A percentile compares a stretch with the other conserved stretches of the same genome.
phyloP scores from a whole-genome alignment of 129 eudicot species.

The Ambrosia trifida region DNA sequence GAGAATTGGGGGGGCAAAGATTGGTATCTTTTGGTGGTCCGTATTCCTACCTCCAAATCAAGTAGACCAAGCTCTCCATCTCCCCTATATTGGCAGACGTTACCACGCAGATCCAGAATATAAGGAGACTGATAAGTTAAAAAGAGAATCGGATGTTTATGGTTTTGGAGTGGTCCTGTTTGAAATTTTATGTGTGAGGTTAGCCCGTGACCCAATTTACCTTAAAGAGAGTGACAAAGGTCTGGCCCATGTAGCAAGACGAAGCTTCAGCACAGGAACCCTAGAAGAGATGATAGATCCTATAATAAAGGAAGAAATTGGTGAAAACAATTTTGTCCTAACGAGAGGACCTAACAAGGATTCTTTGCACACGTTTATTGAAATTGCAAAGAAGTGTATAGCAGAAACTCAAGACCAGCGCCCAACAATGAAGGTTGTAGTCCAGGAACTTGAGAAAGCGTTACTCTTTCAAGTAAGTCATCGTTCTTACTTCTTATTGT shows the following conservation, averaged over 20 bases:
- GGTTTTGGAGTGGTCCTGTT: slow-evolving; percentile 4
- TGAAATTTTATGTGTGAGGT: neutral
- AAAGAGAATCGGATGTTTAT: slow-evolving; percentile 5
- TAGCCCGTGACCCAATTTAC: neutral
- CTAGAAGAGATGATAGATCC: slow-evolving; percentile 6
- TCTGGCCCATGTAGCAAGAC: neutral
- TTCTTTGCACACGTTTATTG: neutral
- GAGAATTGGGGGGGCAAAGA: neutral
- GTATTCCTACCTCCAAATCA: neutral
- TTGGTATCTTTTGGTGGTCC: neutral
- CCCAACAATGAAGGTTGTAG: neutral
- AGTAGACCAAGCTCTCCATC: neutral
- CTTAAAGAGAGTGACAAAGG: neutral
- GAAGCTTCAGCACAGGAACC: neutral
- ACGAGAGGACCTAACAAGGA: neutral
- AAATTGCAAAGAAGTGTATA: neutral
- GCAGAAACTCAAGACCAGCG: neutral
- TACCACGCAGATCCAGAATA: neutral
- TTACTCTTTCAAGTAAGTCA: no score
- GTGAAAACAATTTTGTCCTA: neutral
- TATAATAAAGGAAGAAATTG: neutral
- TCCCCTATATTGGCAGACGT: accelerated
- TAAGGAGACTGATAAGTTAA: neutral
- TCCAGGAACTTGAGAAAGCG: neutral
- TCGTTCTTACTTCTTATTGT: no score